These are phyloP conservation scores for Nitzschia inconspicua DNA, from an alignment of 108 stramenopile species.

Conservation along the genomic window DNA sequence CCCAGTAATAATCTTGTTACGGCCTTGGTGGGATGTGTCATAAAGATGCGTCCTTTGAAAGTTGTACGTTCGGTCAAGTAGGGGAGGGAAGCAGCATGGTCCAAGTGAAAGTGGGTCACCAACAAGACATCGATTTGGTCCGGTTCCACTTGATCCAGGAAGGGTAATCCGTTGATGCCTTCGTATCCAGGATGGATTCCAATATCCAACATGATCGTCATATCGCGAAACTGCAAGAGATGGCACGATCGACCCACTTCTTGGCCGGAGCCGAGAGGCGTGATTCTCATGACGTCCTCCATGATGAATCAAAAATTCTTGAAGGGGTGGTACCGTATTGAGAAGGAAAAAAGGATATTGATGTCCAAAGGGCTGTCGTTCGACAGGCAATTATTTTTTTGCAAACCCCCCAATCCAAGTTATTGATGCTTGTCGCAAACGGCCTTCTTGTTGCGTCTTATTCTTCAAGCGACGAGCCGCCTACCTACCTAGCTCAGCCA, in stretches of 20 bases:
- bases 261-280: conserved; percentile 75
- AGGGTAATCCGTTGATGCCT: conserved; percentile 89
- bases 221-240: conserved; percentile 92
- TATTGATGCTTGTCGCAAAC: too few species aligned
- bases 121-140: conserved; percentile 85
- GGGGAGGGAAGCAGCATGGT: conserved; percentile 96
- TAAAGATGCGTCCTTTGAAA: conserved; percentile 93
- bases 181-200: conserved; percentile 98
- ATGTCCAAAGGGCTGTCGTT: too few species aligned
- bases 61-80: conserved; percentile 97
- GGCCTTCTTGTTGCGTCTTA: too few species aligned
- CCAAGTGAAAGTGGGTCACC: conserved; percentile 97
- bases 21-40: conserved; percentile 99
- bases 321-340: too few species aligned
- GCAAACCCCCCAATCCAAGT: too few species aligned
- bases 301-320: too few species aligned
- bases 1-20: conserved; percentile 90
- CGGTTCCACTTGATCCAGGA: conserved; percentile 87
- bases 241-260: conserved; percentile 99
- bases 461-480: too few species aligned
- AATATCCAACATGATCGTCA: conserved; percentile 94
- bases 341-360: too few species aligned
- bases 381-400: too few species aligned
- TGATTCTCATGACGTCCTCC: conserved; percentile 82
- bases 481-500: too few species aligned